phyloP scores from a whole-genome alignment of 2,329 filamentous ascomycete species.

The Claviceps lovelessii region DNA sequence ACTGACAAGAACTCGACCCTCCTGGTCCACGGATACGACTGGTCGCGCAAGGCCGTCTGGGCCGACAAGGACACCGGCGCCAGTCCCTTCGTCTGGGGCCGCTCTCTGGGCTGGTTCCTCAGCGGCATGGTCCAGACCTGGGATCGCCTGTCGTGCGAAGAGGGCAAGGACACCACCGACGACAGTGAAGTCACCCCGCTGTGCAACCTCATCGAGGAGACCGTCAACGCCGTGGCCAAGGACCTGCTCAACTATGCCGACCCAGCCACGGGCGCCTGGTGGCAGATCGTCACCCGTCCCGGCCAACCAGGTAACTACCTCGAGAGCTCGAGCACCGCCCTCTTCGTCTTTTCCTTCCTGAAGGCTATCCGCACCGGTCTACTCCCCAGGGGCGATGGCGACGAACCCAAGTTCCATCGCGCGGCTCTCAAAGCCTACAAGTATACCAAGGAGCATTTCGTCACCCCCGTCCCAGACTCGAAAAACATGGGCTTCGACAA shows the following conservation, averaged over 20 bases:
- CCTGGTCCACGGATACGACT: slow-evolving; percentile 39
- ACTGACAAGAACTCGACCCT: not conserved
- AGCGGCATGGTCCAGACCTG: slow-evolving; percentile 36
- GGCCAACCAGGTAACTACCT: slow-evolving; percentile 43
- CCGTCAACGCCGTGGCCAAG: not conserved
- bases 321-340: slow-evolving; percentile 43
- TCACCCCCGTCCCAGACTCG: slow-evolving; percentile 20
- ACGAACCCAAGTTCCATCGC: not conserved
- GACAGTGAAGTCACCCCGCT: not conserved
- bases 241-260: slow-evolving; percentile 22
- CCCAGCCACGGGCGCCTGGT: slow-evolving; percentile 38
- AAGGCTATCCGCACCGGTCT: slow-evolving; percentile 6
- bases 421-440: slow-evolving; percentile 14
- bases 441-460: slow-evolving; percentile 28
- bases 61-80: slow-evolving; percentile 34
- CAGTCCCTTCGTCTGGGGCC: slow-evolving; percentile 38
- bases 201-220: slow-evolving; percentile 10
- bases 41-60: slow-evolving; percentile 33
- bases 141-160: slow-evolving; percentile 22
- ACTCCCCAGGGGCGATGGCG: not conserved
- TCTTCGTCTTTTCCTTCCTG: slow-evolving; percentile 35
- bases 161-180: not conserved
- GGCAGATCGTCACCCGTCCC: slow-evolving; percentile 35
- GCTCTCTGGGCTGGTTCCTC: slow-evolving; percentile 40
- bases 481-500: slow-evolving; percentile 27